Conservation (phyloP, 1,139 yeast genomes). For the Groenewaldozyma auringiensis region DNA sequence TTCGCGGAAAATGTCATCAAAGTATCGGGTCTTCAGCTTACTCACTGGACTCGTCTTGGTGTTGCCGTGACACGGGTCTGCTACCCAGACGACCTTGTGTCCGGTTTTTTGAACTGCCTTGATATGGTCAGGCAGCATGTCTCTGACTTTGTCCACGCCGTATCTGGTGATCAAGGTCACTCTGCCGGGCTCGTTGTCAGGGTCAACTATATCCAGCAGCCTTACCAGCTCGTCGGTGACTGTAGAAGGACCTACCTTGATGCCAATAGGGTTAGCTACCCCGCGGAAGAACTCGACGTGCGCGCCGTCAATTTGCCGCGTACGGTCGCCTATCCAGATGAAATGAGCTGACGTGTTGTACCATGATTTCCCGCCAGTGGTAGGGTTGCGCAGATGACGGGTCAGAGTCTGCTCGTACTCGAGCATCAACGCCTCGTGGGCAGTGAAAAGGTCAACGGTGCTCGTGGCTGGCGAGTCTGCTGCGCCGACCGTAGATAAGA, state of each 20-base stretch:
- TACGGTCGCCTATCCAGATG: constrained; percentile 41
- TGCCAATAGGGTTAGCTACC: constrained; percentile 37
- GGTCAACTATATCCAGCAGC: constrained; percentile 36
- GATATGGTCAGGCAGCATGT: constrained; percentile 35
- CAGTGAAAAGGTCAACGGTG: constrained; percentile 35
- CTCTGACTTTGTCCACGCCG: constrained; percentile 33
- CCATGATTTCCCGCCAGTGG: constrained; percentile 23
- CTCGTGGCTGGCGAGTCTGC: constrained; percentile 26
- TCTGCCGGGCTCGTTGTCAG: constrained; percentile 33
- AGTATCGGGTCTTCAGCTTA: constrained; percentile 37
- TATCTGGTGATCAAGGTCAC: constrained; percentile 39
- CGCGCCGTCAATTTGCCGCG: constrained; percentile 39
- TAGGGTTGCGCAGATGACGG: constrained; percentile 25
- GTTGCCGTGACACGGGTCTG: constrained; percentile 40
- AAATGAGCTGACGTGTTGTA: constrained; percentile 40
- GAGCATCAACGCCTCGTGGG: constrained; percentile 38
- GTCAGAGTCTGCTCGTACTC: constrained; percentile 39
- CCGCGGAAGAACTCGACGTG: constrained; percentile 42
- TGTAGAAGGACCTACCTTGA: constrained; percentile 40
- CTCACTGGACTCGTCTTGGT: constrained; percentile 36
- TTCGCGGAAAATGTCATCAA: constrained; percentile 37
- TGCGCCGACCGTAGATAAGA: constrained; percentile 37
- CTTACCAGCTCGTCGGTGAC: constrained; percentile 32
- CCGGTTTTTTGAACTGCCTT: constrained; percentile 33
- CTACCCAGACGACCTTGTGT: constrained; percentile 38